A percentile compares a stretch with the other conserved stretches of the same genome.
These are phyloP conservation scores for Vigna reflexopilosa DNA, from an alignment of 306 rosid genomes.

Conservation along the genomic window DNA sequence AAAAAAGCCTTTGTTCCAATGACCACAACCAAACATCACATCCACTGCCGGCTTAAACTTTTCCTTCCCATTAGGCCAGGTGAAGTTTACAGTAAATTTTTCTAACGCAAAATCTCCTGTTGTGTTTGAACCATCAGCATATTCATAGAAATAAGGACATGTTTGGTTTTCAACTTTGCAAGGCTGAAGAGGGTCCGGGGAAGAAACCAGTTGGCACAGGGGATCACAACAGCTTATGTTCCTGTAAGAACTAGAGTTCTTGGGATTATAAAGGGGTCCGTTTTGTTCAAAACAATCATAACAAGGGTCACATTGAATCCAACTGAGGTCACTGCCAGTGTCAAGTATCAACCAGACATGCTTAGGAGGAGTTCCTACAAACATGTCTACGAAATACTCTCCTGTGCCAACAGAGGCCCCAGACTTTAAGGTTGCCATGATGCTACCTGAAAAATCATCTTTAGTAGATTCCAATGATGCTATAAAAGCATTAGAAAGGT, in stretches of 20 bases:
- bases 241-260: slow-evolving; percentile 58
- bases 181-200: slow-evolving; percentile 65
- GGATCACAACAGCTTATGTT: slow-evolving; percentile 65
- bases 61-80: slow-evolving; percentile 42
- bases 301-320: slow-evolving; percentile 85
- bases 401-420: slow-evolving; percentile 80
- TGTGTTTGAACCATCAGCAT: slow-evolving; percentile 83
- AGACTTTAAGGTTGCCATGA: slow-evolving; percentile 71
- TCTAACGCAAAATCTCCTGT: slow-evolving; percentile 83
- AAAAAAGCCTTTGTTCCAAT: slow-evolving; percentile 80
- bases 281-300: slow-evolving; percentile 77
- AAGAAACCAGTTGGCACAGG: slow-evolving; percentile 61
- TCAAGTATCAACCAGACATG: slow-evolving; percentile 76
- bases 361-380: slow-evolving; percentile 83
- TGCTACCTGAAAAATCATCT: slow-evolving; percentile 49
- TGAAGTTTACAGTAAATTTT: slow-evolving; percentile 70
- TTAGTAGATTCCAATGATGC: slow-evolving; percentile 47
- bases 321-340: slow-evolving; percentile 81
- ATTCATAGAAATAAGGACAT: slow-evolving; percentile 80
- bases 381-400: slow-evolving; percentile 82
- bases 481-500: slow-evolving; percentile 36
- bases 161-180: slow-evolving; percentile 67
- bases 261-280: slow-evolving; percentile 70
- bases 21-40: slow-evolving; percentile 91
- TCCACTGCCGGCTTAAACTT: slow-evolving; percentile 53